Conservation (phyloP, 106 monocot species). For the Dioscorea dumetorum region DNA sequence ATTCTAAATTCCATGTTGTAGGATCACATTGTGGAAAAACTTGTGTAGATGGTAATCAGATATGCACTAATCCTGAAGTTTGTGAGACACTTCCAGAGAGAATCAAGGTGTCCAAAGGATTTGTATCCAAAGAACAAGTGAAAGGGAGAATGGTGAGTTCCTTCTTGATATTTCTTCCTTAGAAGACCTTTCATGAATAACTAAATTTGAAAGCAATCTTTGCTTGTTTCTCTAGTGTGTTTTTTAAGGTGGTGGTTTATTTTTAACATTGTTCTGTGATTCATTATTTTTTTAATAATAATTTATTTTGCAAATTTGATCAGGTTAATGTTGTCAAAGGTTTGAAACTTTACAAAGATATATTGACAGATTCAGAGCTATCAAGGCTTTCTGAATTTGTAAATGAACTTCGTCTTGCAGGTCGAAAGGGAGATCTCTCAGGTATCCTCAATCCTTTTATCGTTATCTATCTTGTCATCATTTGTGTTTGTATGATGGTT, state of each 20-base stretch:
- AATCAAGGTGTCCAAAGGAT: slow-evolving; percentile 83
- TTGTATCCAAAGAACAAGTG: slow-evolving; percentile 75
- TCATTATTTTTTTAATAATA: neutral
- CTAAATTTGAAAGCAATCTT: no score
- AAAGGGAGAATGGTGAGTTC: slow-evolving; percentile 96
- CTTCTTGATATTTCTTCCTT: slow-evolving; percentile 12
- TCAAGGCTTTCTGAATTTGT: slow-evolving; percentile 59
- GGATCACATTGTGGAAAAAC: no score
- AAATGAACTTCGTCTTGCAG: slow-evolving; percentile 73
- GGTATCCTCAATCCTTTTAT: slow-evolving; percentile 23
- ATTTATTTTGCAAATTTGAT: neutral
- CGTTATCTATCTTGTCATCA: no score
- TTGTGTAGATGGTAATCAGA: slow-evolving; percentile 20
- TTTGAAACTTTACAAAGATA: slow-evolving; percentile 79
- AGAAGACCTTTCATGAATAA: neutral
- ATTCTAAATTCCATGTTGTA: no score
- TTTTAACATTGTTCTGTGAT: neutral
- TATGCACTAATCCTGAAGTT: slow-evolving; percentile 64
- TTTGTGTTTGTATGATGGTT: no score
- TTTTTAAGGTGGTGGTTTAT: neutral
- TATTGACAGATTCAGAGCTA: slow-evolving; percentile 74
- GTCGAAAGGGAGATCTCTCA: slow-evolving; percentile 79
- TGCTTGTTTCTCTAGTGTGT: no score
- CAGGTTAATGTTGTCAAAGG: slow-evolving; percentile 98
- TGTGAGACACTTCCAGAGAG: slow-evolving; percentile 42